These are phyloP conservation scores for Auriscalpium orientale DNA, from an alignment of 768 basidiomycete species.

Conservation along the genomic window DNA sequence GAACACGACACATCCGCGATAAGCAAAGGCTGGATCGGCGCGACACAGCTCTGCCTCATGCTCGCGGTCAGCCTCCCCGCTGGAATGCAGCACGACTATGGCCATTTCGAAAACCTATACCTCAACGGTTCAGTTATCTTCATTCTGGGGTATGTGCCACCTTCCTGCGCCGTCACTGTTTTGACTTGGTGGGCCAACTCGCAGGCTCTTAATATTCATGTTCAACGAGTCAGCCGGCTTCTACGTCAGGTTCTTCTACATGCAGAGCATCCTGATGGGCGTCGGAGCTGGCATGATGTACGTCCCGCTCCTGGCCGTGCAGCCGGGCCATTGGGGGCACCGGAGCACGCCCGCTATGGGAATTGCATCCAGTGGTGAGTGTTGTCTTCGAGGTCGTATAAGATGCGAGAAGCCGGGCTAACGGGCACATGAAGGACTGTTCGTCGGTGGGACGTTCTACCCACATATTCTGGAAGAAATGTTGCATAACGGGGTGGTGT, in stretches of 20 bases:
- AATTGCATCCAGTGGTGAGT: constrained; percentile 18
- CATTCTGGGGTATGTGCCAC: constrained; percentile 19
- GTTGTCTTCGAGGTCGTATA: constrained; percentile 13
- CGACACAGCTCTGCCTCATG: constrained; percentile 39
- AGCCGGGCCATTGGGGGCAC: constrained; percentile 37
- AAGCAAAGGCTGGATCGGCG: constrained; percentile 39
- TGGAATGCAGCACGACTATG: constrained; percentile 38
- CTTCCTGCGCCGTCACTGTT: background rate
- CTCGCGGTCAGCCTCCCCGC: constrained; percentile 33
- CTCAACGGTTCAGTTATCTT: constrained; percentile 15
- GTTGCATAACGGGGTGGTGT: constrained; percentile 25
- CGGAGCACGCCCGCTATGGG: constrained; percentile 28
- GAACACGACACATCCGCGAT: constrained; percentile 2
- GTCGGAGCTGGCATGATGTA: constrained; percentile 38
- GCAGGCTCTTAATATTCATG: constrained; percentile 20
- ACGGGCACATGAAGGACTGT: constrained; percentile 18
- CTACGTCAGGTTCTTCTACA: constrained; percentile 44
- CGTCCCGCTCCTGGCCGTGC: constrained; percentile 36
- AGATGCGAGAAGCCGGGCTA: background rate
- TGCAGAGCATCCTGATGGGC: constrained; percentile 46
- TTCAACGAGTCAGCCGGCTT: constrained; percentile 23
- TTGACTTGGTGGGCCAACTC: background rate
- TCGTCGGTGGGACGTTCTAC: constrained; percentile 26
- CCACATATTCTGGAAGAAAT: constrained; percentile 29
- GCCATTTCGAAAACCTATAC: constrained; percentile 36